phyloP scores from a whole-genome alignment of 2,329 filamentous ascomycete species.

The Dothiorella sarmentorum region DNA sequence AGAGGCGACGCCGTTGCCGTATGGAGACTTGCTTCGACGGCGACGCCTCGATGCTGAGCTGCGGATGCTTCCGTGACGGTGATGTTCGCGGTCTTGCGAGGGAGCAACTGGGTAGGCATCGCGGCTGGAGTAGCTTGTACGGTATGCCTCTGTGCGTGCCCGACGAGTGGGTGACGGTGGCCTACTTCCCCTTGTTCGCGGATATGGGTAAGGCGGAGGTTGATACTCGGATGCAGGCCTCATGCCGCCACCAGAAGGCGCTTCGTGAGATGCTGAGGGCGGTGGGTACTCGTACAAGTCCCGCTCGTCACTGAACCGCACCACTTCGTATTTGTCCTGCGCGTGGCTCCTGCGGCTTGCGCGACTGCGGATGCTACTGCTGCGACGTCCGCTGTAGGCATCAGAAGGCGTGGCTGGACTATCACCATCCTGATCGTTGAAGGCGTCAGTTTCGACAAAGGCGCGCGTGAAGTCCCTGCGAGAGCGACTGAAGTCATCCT shows the following conservation, averaged over 20 bases:
- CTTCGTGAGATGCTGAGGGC: neutral
- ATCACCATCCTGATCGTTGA: constrained; percentile 6
- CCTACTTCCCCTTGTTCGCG: neutral
- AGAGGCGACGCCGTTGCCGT: constrained; percentile 12
- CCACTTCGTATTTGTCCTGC: neutral
- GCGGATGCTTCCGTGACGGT: neutral
- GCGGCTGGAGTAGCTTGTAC: neutral
- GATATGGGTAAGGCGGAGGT: neutral
- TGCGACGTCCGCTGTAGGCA: constrained; percentile 4
- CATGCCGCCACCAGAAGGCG: neutral
- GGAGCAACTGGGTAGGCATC: neutral
- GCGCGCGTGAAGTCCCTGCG: constrained; percentile 15
- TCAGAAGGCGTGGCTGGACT: constrained; percentile 1
- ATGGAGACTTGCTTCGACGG: constrained; percentile 1
- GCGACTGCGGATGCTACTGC: constrained; percentile 1
- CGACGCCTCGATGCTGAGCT: neutral
- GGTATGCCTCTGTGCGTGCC: neutral
- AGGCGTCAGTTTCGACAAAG: constrained; percentile 15
- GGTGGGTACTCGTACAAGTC: neutral
- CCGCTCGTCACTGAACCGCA: neutral
- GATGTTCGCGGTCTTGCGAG: neutral
- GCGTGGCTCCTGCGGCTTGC: neutral
- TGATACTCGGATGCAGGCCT: constrained; percentile 1
- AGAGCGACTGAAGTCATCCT: constrained; percentile 6
- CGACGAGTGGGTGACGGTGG: neutral